Percentiles rank a stretch among this genome's conserved stretches.
phyloP scores from a whole-genome alignment of 148 eudicot species.

The Camellia lanceoleosa region DNA sequence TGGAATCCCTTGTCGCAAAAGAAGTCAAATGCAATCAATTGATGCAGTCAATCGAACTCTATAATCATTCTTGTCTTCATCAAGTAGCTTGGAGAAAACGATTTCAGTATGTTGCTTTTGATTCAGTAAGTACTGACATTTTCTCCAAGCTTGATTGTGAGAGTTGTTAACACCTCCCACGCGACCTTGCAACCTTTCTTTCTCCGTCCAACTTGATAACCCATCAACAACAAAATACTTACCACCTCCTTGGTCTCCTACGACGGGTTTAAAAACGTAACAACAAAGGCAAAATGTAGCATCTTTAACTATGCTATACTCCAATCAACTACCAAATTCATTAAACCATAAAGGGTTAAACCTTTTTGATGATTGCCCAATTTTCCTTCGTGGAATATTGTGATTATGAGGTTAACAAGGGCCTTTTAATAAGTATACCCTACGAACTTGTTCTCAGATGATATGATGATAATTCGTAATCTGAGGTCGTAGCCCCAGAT shows the following conservation, averaged over 20 bases:
- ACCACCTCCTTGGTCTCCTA: slow-evolving; percentile 1
- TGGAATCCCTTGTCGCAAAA: slow-evolving; percentile 6
- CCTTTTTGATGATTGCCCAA: background rate
- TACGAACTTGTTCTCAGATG: background rate
- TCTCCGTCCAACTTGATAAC: background rate
- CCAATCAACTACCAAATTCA: background rate
- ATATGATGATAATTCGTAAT: no score
- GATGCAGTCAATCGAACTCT: background rate
- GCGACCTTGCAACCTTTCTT: background rate
- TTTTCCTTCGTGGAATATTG: background rate
- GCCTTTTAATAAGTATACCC: background rate
- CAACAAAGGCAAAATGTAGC: slow-evolving; percentile 2
- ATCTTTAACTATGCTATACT: slow-evolving; percentile 11
- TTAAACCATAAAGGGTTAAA: background rate
- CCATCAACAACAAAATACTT: slow-evolving; percentile 12
- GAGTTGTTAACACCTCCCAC: background rate
- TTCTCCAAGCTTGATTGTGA: background rate
- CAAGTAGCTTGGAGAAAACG: background rate
- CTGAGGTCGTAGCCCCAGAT: no score
- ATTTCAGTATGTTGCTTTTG: background rate
- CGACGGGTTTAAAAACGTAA: background rate
- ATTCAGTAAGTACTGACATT: background rate
- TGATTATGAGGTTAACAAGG: background rate
- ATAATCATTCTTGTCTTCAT: slow-evolving; percentile 1
- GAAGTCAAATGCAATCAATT: slow-evolving; percentile 11